phyloP scores from a whole-genome alignment of 768 basidiomycete species.

The Serendipita sp. region DNA sequence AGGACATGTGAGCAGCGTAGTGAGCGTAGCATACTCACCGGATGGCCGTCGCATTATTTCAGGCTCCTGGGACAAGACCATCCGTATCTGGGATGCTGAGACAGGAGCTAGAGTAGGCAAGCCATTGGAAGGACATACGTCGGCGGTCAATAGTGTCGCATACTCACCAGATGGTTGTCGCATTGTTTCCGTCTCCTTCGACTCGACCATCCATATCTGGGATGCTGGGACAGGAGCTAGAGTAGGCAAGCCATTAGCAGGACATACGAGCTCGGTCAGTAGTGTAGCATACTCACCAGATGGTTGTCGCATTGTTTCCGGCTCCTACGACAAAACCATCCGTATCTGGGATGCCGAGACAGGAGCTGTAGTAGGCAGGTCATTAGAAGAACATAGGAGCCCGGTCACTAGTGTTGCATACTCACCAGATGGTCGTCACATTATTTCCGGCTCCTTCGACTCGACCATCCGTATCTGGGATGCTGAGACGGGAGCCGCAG shows the following conservation, averaged over 20 bases:
- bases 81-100: slow-evolving; percentile 29
- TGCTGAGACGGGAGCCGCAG: too few relatives aligned
- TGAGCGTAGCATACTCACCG: slow-evolving; percentile 21
- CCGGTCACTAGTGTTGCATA: too few relatives aligned
- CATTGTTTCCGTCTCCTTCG: slow-evolving; percentile 7
- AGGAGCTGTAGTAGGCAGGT: neutral
- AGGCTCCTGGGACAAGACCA: slow-evolving; percentile 29
- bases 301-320: neutral
- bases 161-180: slow-evolving; percentile 9
- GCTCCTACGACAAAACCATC: slow-evolving; percentile 1
- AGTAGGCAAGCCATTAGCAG: slow-evolving; percentile 4
- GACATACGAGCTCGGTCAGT: neutral
- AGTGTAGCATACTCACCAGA: slow-evolving; percentile 8
- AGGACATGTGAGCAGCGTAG: neutral
- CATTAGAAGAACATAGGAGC: slow-evolving; percentile 8
- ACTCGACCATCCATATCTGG: slow-evolving; percentile 1
- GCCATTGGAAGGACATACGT: slow-evolving; percentile 9
- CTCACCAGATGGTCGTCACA: too few relatives aligned
- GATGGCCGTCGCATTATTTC: slow-evolving; percentile 27
- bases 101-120: slow-evolving; percentile 18
- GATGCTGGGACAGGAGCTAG: neutral
- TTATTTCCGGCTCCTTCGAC: too few relatives aligned
- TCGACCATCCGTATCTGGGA: too few relatives aligned
- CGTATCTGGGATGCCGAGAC: neutral
- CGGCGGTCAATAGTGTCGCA: slow-evolving; percentile 23